Base-by-base conservation (phyloP, 257 asterid species). In the Leptodermis oblonga region DNA sequence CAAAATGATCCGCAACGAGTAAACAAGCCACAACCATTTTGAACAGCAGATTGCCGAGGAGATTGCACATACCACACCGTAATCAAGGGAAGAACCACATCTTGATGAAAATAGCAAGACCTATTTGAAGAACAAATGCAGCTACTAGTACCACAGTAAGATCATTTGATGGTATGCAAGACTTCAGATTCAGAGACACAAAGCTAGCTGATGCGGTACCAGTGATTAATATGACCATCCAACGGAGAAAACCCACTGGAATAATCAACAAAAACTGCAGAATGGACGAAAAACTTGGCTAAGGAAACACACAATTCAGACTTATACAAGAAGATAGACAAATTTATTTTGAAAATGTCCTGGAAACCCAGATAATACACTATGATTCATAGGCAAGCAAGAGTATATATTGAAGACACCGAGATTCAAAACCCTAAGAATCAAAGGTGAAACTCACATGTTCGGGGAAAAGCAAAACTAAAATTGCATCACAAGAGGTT, bases 31-130 rank as follows among this genome's bases (percentile, higher is more conserved):
- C 9, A 46, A 23, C 36, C 20, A 18, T 37, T 48, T 33, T 17
- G 39, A 73, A 61, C 54, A 39, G 22, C 43, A 59, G 34, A 56
- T 30, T 51, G 46, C 39, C 18, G 45, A 56, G 51, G 25, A 28
- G 42, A 25, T 36, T 34, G n/a, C 39, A 31, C 4, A 9, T 39
- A 70, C 10, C 72, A 12, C 54, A 75, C 74, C 76, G 73, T 48
- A 83, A 78, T 77, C 71, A 82, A 25, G 83, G 80, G 74, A 92
- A 92, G 83, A 92, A 92, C 93, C 96, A 83, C 88, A 83, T 82
- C 82, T 92, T 92, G 88, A 92, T 90, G 84, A 92, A 92, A 80
- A 92, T 73, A 7, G 96, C 88, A 80, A 92, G 82, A 61, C 88
- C 95, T 83, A 88, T 77, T 78, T 92, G 98, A 77, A 92, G 86